Base-by-base conservation (phyloP, 352 stramenopile genomes). In the Pythium chondricola region DNA sequence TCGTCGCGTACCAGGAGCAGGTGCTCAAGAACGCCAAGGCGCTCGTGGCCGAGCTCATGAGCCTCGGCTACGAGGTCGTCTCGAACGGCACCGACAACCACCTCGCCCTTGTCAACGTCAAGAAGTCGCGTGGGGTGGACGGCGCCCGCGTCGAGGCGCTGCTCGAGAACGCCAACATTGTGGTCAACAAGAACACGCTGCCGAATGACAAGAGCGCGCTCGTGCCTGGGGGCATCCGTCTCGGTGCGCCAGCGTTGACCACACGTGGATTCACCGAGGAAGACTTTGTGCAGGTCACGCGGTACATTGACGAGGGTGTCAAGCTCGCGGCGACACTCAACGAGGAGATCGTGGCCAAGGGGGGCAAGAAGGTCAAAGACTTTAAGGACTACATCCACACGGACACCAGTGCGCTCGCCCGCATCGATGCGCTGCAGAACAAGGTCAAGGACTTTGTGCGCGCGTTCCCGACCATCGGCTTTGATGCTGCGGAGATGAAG, bases 151-250 rank as follows among this genome's bases (percentile, higher is more conserved):
- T 98, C 7, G 96, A 99, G 74, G 86, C 93, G 22, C 76, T 99
- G 35, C 64, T 99, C 6, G 96, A 99, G 64, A 76, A 97, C 55
- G 88, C 84, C 48, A 95, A 98, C 73, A 98, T 99, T 61, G 93
- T 97, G 18, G 94, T 95, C 42, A 99, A 99, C 83, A 99, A 99
- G 74, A 99, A 99, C 76, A 98, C 95, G 14, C 82, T 99, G 32
- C 96, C 95, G 2, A 93, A 95, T 26, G 96, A 99, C 79, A 98
- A 88, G 59, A 98, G 88, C 37, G 96, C 96, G 9, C 83, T 99
- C 6, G 97, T 95, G 48, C 96, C 96, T 11, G 93, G 95, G 43
- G 96, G 96, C 4, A 97, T 99, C 57, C 94, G 96, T 49, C 94
- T 99, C 40, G 96, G 96, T 50, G 88, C 95, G 18, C 95, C 95